Base-by-base conservation (phyloP, 371 early-diverging fungal species). In the Rhizomucor miehei region DNA sequence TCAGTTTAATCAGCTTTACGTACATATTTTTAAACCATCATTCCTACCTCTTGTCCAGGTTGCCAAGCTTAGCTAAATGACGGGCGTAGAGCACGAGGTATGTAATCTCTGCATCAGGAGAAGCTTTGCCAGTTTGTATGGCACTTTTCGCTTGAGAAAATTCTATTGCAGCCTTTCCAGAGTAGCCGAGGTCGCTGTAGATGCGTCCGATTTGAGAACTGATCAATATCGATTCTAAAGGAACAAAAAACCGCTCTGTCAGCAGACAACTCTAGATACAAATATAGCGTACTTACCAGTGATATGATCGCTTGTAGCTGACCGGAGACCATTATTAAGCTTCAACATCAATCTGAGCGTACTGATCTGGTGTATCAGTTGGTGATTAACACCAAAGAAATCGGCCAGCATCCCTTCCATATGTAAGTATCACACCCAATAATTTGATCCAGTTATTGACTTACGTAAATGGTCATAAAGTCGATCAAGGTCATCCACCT, bases 81-180 rank as follows among this genome's bases (percentile, higher is more conserved):
- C 66, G 54, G 6, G 78, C 54, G 56, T 79, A 78, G 19, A 50
- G 49, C 11, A 83, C 13, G 14, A 65, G 46, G 35, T 75, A 82
- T 17, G 48, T 48, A 0, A 75, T 16, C 16, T 63, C 48, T 0
- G 72, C 63, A 11, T 69, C 36, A 5, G 38, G 47, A 1, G 60
- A 57, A 19, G 73, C 67, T 16, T 43, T 45, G 16, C 51, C 41
- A 11, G 25, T 29, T 14, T 71, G 62, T 11, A 87, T 52, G 12
- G 80, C 52, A 2, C 51, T 57, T 29, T 70, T 61, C 1, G 77
- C 82, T 13, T 77, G 67, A 4, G 65, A 62, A 39, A 85, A 73
- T 9, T 85, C 83, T 14, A 72, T 38, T 5, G 73, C 79, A 1
- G 88, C 85, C 56, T 84, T 85, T 10, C 87, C 88, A 1, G 84